These are phyloP conservation scores for Microcyclospora tardicrescens DNA, from an alignment of 2,329 filamentous ascomycete species.

Conservation along the genomic window DNA sequence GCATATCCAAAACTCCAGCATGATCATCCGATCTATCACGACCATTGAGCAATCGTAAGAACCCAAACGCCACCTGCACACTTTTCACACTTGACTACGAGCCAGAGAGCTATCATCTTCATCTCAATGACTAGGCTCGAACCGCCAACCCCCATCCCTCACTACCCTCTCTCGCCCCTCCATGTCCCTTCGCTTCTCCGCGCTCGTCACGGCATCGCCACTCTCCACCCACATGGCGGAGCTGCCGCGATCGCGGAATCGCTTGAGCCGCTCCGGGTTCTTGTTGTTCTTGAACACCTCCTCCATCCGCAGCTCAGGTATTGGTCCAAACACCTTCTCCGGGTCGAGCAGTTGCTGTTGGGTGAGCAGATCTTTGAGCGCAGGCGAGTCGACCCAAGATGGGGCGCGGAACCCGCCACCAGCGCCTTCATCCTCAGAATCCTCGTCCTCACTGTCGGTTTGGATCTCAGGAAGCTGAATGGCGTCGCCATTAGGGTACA, in stretches of 20 bases:
- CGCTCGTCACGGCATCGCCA: slow-evolving; percentile 66
- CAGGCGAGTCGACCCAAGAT: slow-evolving; percentile 79
- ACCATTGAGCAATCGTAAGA: too few species aligned
- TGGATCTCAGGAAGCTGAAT: slow-evolving; percentile 92
- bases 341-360: slow-evolving; percentile 79
- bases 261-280: slow-evolving; percentile 71
- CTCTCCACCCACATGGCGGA: slow-evolving; percentile 83
- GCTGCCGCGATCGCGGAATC: slow-evolving; percentile 80
- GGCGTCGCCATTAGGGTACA: slow-evolving; percentile 76
- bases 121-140: slow-evolving; percentile 22
- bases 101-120: too few species aligned
- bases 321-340: slow-evolving; percentile 74
- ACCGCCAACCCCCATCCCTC: slow-evolving; percentile 76
- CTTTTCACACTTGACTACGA: too few species aligned
- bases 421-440: slow-evolving; percentile 42
- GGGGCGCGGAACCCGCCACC: slow-evolving; percentile 48
- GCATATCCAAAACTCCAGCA: too few species aligned
- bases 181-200: slow-evolving; percentile 70
- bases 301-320: slow-evolving; percentile 82
- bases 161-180: slow-evolving; percentile 67
- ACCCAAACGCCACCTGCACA: too few species aligned
- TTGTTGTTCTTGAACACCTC: slow-evolving; percentile 70
- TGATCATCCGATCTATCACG: too few species aligned
- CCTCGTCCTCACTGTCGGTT: slow-evolving; percentile 85
- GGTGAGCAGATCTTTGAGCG: slow-evolving; percentile 60